Base-by-base conservation (phyloP, 176 grass and related monocot species). In the Guadua angustifolia region DNA sequence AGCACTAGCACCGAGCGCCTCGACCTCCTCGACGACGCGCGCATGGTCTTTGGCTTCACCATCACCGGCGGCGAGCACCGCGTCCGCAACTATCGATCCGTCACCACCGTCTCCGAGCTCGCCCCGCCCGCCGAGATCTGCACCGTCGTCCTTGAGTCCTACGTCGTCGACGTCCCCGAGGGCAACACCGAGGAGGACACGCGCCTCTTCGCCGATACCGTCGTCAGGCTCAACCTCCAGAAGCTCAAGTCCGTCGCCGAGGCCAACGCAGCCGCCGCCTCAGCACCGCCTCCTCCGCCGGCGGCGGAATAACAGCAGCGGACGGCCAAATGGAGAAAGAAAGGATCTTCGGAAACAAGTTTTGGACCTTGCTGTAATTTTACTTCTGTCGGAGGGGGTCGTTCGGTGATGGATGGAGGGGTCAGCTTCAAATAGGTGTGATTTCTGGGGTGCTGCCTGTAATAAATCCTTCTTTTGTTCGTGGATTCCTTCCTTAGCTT, bases 151-250 rank as follows among this genome's bases (percentile, higher is more conserved):
- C 81, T 98, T 76, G 95, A 98, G 86, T 98, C 95, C 46, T 98
- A 98, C 75, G 80, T 93, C 44, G 95, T 95, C 21, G 93, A 98
- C 75, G 93, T 98, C 70, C 95, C 95, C 10, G 87, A 92, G 16
- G 95, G 95, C 35, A 98, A 98, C 82, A 93, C 82, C 63, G 87
- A 92, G 84, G 93, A 98, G 45, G 95, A 98, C 84, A 98, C 95
- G 5, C 87, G 93, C 88, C 91, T 98, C 67, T 98, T 98, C 89
- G 95, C 95, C 19, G 95, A 98, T 84, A 98, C 95, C 49, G 85
- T 95, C 76, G 59, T 98, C 82, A 91, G 85, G 86, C 93, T 98
- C 90, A 98, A 98, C 89, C 95, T 98, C 87, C 95, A 98, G 83
- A 98, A 95, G 91, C 95, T 98, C 89, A 94, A 94, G 66, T 93